These are phyloP conservation scores for Hypoxylon sp. DNA, from an alignment of 2,329 filamentous ascomycete species.

Conservation along the genomic window DNA sequence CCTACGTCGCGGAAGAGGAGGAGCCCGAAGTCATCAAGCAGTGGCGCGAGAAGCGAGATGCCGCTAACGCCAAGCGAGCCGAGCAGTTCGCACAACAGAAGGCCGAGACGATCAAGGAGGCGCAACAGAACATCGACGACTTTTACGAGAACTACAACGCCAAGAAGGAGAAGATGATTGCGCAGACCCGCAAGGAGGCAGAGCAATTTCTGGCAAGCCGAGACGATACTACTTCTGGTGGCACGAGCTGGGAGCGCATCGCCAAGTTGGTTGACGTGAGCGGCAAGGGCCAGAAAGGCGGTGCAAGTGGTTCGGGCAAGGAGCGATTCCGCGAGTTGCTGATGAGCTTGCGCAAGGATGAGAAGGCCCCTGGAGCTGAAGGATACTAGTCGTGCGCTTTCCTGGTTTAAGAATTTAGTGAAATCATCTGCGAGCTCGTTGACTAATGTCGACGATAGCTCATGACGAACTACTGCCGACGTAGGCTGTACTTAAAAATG, in stretches of 20 bases:
- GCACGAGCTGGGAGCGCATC: conserved; percentile 98
- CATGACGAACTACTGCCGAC: conserved; percentile 1
- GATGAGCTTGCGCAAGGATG: conserved; percentile 89
- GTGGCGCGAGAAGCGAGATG: conserved; percentile 92
- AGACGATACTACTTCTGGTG: conserved; percentile 93
- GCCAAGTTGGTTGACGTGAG: conserved; percentile 97
- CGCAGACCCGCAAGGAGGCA: conserved; percentile 89
- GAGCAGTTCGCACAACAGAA: conserved; percentile 87
- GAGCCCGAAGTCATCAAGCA: conserved; percentile 90
- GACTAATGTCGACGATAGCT: conserved; percentile 21
- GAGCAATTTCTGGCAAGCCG: conserved; percentile 90
- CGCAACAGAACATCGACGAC: conserved; percentile 94
- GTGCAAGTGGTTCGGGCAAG: conserved; percentile 91
- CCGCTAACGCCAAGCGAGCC: conserved; percentile 83
- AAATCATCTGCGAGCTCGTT: conserved; percentile 23
- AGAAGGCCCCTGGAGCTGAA: conserved; percentile 79
- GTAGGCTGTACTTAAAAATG: conserved; percentile 48
- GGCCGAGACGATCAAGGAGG: conserved; percentile 86
- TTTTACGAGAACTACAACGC: conserved; percentile 99
- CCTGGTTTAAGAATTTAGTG: conserved; percentile 16
- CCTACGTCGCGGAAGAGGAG: conserved; percentile 74
- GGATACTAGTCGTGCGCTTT: conserved; percentile 63
- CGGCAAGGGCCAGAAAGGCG: conserved; percentile 89
- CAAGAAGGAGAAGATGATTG: conserved; percentile 94
- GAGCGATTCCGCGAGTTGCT: conserved; percentile 94